Evolutionary conservation across 805 yeast species (phyloP).

Genomic region (Suhomyces canberraensis): DNA sequence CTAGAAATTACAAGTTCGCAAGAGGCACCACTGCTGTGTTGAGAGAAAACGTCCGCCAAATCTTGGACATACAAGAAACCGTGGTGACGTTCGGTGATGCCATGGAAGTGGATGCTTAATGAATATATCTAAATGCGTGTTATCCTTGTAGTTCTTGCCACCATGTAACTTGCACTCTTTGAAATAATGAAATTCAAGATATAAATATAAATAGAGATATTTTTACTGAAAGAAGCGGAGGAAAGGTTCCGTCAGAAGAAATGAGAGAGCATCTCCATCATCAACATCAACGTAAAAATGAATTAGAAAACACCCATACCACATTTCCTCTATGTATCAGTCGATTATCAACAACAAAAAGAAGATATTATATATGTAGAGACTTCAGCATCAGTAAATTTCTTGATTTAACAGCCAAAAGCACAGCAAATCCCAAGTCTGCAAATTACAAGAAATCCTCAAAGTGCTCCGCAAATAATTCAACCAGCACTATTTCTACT

Average conservation of each 20-base stretch:
- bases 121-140: too few species aligned
- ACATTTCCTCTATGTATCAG: background rate
- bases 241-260: conserved; percentile 29
- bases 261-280: conserved; percentile 33
- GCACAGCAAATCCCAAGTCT: conserved; percentile 1
- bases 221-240: conserved; percentile 27
- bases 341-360: too few species aligned
- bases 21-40: conserved; percentile 94
- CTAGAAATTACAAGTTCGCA: conserved; percentile 76
- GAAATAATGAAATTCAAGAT: conserved; percentile 21
- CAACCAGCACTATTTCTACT: conserved; percentile 41
- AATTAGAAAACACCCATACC: conserved; percentile 3
- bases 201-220: conserved; percentile 32
- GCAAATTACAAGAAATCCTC: conserved; percentile 14
- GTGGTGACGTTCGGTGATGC: conserved; percentile 7
- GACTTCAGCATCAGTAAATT: too few species aligned
- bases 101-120: conserved; percentile 10
- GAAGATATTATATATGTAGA: too few species aligned
- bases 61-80: conserved; percentile 66
- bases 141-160: too few species aligned
- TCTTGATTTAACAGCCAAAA: too few species aligned
- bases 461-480: conserved; percentile 39
- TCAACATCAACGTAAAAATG: conserved; percentile 24
- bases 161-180: too few species aligned
- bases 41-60: conserved; percentile 59